Percentiles rank a stretch among this genome's conserved stretches.
These are phyloP conservation scores for Trichopus zeylanicus DNA, from an alignment of 116 monocot species.

Conservation along the genomic window DNA sequence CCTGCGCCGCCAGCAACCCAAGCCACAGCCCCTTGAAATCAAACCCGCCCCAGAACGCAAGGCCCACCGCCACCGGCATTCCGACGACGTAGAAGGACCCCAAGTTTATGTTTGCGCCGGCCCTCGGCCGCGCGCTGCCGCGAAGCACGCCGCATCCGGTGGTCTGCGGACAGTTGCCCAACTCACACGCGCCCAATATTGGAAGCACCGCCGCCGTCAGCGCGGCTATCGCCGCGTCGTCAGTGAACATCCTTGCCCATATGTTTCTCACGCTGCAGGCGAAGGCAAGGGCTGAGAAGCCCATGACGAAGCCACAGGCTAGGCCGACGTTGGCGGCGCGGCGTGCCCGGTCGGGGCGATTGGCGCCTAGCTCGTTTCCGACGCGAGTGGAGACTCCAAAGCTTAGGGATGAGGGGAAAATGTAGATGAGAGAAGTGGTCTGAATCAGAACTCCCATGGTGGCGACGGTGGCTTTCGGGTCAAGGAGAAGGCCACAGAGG, in stretches of 20 bases:
- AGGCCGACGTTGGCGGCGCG: conserved; percentile 33
- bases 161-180: conserved; percentile 60
- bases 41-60: conserved; percentile 22
- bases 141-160: conserved; percentile 36
- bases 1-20: conserved; percentile 31
- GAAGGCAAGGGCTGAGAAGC: conserved; percentile 27
- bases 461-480: conserved; percentile 45
- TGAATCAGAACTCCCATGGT: conserved; percentile 59
- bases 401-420: conserved; percentile 52
- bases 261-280: conserved; percentile 26
- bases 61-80: conserved; percentile 27
- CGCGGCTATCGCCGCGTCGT: conserved; percentile 15
- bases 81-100: conserved; percentile 33
- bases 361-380: conserved; percentile 54
- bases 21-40: conserved; percentile 43
- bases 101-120: conserved; percentile 29
- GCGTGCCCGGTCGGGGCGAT: conserved; percentile 30
- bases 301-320: conserved; percentile 21
- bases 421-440: conserved; percentile 50
- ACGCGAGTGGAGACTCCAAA: conserved; percentile 50
- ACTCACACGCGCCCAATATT: conserved; percentile 41
- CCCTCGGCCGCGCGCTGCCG: conserved; percentile 27
- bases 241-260: conserved; percentile 45
- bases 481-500: conserved; percentile 37
- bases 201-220: conserved; percentile 38